phyloP scores from a whole-genome alignment of 2,329 filamentous ascomycete species.

The Tolypocladium ovalisporum region DNA sequence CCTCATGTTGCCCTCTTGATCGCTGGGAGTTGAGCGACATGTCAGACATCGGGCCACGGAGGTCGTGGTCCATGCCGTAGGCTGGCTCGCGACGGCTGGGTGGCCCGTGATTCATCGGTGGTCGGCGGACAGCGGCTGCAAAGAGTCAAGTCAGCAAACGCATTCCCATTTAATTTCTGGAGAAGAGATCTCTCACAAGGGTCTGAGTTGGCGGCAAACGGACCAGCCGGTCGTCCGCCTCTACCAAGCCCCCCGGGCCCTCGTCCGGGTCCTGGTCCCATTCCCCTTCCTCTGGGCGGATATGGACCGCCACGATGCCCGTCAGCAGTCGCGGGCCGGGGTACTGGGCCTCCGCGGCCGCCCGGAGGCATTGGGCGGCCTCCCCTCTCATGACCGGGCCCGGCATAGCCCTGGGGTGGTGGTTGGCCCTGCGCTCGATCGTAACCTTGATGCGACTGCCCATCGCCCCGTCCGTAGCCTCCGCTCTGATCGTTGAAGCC shows the following conservation, averaged over 20 bases:
- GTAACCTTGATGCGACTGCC: conserved; percentile 30
- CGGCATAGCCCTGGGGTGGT: conserved; percentile 33
- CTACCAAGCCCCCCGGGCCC: not conserved
- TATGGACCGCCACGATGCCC: conserved; percentile 23
- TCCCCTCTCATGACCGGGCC: conserved; percentile 27
- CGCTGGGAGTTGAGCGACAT: conserved; percentile 23
- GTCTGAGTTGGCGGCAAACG: conserved; percentile 29
- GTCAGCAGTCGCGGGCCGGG: conserved; percentile 27
- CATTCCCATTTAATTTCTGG: no score
- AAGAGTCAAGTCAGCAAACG: not conserved
- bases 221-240: conserved; percentile 29
- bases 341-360: conserved; percentile 34
- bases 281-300: conserved; percentile 23
- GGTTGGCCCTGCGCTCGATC: conserved; percentile 33
- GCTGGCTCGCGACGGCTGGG: conserved; percentile 9
- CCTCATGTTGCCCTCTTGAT: conserved; percentile 9
- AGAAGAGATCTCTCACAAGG: conserved; percentile 15
- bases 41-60: conserved; percentile 20
- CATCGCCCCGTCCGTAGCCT: conserved; percentile 26
- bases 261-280: conserved; percentile 16
- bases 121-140: conserved; percentile 12
- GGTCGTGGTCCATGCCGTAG: conserved; percentile 17
- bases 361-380: conserved; percentile 29
- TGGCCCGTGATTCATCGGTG: conserved; percentile 7
- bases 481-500: conserved; percentile 34